These are phyloP conservation scores for Bonnemaisonia californica DNA, from an alignment of 31 red algal genomes.

Conservation along the genomic window DNA sequence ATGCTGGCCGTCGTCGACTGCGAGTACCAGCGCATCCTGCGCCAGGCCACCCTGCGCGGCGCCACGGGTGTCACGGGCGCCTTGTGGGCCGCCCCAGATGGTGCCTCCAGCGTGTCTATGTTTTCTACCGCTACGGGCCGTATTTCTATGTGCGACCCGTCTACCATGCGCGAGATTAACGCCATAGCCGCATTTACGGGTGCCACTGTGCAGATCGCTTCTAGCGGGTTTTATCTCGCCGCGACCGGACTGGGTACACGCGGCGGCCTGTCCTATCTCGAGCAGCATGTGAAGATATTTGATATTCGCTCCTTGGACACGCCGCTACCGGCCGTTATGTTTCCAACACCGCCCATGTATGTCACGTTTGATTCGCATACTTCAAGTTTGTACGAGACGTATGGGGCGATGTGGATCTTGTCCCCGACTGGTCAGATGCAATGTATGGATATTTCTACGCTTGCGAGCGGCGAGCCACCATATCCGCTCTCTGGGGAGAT, in stretches of 20 bases:
- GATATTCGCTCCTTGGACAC: slow-evolving; percentile 57
- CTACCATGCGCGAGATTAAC: slow-evolving; percentile 75
- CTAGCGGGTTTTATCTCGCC: slow-evolving; percentile 68
- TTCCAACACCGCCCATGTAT: slow-evolving; percentile 56
- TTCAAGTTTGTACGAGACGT: slow-evolving; percentile 36
- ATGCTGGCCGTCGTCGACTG: slow-evolving; percentile 74
- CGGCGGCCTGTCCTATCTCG: slow-evolving; percentile 72
- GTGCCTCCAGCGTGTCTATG: slow-evolving; percentile 50
- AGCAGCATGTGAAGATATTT: slow-evolving; percentile 73
- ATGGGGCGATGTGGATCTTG: slow-evolving; percentile 73
- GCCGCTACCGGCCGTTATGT: slow-evolving; percentile 57
- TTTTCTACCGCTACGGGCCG: slow-evolving; percentile 79
- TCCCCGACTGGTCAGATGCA: slow-evolving; percentile 58
- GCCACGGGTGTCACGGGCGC: slow-evolving; percentile 60
- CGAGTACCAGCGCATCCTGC: slow-evolving; percentile 54
- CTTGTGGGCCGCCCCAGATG: slow-evolving; percentile 38
- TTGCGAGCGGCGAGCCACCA: slow-evolving; percentile 34
- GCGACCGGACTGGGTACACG: slow-evolving; percentile 66
- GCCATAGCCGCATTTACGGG: slow-evolving; percentile 81
- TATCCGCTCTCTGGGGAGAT: slow-evolving; percentile 63
- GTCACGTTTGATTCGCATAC: slow-evolving; percentile 63
- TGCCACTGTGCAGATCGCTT: slow-evolving; percentile 52
- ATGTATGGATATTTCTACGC: slow-evolving; percentile 59
- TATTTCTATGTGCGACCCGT: slow-evolving; percentile 77
- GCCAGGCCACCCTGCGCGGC: slow-evolving; percentile 67